Percentiles rank a stretch among this genome's conserved stretches.
Evolutionary conservation across 1,284 basidiomycete species (phyloP).

Genomic region (Irpex sp.): DNA sequence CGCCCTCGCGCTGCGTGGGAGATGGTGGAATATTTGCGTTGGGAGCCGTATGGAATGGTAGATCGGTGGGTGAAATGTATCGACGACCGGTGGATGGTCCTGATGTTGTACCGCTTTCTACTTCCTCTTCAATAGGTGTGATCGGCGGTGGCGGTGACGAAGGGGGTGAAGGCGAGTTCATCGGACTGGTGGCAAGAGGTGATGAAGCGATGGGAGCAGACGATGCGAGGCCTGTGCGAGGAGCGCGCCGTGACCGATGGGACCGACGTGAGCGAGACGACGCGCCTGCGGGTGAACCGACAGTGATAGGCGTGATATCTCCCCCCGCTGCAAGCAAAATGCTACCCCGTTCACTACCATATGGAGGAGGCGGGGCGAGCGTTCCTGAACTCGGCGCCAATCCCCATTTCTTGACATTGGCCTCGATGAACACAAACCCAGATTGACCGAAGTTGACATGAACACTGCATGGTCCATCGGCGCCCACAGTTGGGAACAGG

Average conservation of each 20-base stretch:
- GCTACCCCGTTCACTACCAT: constrained; percentile 91
- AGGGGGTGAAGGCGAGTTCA: constrained; percentile 40
- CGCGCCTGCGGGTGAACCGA: constrained; percentile 36
- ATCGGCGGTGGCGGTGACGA: constrained; percentile 72
- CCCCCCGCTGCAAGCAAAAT: constrained; percentile 90
- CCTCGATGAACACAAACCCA: constrained; percentile 97
- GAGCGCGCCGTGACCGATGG: constrained; percentile 50
- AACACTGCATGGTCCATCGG: constrained; percentile 90
- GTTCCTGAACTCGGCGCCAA: constrained; percentile 93
- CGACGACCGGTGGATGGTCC: constrained; percentile 46
- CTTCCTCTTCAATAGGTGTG: constrained; percentile 69
- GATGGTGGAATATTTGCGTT: constrained; percentile 47
- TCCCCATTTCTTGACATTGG: constrained; percentile 98
- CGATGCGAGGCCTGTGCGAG: constrained; percentile 29
- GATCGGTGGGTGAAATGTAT: constrained; percentile 66
- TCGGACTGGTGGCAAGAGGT: constrained; percentile 46
- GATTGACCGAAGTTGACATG: constrained; percentile 96
- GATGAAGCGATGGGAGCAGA: constrained; percentile 52
- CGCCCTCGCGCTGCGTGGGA: constrained; percentile 26
- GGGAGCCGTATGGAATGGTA: constrained; percentile 53
- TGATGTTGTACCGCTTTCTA: constrained; percentile 27
- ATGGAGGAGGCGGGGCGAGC: constrained; percentile 91
- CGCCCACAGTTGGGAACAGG: constrained; percentile 92
- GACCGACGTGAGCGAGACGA: constrained; percentile 54
- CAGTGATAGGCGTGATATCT: constrained; percentile 41